Percentiles rank a stretch among this genome's conserved stretches.
Evolutionary conservation across 2,329 filamentous ascomycete species (phyloP).

Genomic region (Colletotrichum sp.): DNA sequence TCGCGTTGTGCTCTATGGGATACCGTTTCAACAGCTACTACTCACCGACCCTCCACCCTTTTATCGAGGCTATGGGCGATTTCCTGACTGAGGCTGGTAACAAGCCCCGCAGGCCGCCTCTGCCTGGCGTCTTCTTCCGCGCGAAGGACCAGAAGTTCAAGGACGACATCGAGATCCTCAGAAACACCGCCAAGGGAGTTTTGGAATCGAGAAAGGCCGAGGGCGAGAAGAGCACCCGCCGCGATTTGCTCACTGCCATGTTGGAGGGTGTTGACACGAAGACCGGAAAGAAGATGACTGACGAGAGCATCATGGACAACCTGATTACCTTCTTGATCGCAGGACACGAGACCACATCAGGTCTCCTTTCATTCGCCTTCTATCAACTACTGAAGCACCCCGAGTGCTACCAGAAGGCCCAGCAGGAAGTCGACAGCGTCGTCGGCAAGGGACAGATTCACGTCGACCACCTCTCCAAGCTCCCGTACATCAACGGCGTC

Average conservation of each 20-base stretch:
- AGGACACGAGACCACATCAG: constrained; percentile 73
- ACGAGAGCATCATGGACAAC: constrained; percentile 68
- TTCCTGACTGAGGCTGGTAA: constrained; percentile 62
- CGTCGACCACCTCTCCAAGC: constrained; percentile 62
- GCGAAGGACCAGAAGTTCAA: constrained; percentile 49
- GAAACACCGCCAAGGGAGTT: constrained; percentile 59
- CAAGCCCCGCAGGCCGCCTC: constrained; percentile 48
- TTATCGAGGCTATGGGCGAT: constrained; percentile 63
- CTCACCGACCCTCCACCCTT: constrained; percentile 34
- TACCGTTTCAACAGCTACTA: constrained; percentile 70
- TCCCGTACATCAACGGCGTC: constrained; percentile 68
- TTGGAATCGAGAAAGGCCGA: constrained; percentile 60
- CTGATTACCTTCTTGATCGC: constrained; percentile 73
- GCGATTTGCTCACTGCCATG: constrained; percentile 72
- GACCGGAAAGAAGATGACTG: constrained; percentile 65
- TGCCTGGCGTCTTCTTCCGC: constrained; percentile 52
- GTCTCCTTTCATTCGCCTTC: constrained; percentile 68
- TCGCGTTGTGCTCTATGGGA: constrained; percentile 64
- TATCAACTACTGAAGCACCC: constrained; percentile 71
- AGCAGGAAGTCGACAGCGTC: constrained; percentile 71
- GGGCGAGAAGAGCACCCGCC: constrained; percentile 44
- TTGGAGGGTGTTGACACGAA: constrained; percentile 66
- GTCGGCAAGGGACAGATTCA: constrained; percentile 62
- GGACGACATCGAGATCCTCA: constrained; percentile 55
- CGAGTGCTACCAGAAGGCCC: constrained; percentile 62